Conservation (phyloP, 2,329 filamentous ascomycete species). For the Microsporum audouinii region DNA sequence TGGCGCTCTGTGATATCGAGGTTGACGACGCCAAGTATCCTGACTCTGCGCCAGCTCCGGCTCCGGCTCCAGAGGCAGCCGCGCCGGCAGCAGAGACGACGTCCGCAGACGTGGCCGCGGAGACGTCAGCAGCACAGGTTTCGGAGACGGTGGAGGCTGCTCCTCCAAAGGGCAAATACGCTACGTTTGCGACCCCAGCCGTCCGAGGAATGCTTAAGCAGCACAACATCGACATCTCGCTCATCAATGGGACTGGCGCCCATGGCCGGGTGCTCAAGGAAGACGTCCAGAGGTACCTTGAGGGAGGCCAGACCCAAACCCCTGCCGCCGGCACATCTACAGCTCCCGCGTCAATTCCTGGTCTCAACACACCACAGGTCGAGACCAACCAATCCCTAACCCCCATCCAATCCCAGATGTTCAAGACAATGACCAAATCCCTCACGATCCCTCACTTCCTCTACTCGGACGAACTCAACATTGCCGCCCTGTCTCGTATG, state of each 20-base stretch:
- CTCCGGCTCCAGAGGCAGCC: conserved; percentile 19
- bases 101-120: conserved; percentile 13
- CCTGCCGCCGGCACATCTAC: conserved; percentile 21
- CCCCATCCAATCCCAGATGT: conserved; percentile 81
- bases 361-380: conserved; percentile 35
- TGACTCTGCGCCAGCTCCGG: conserved; percentile 37
- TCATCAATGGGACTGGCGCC: conserved; percentile 74
- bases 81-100: conserved; percentile 9
- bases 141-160: conserved; percentile 8
- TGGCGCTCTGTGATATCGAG: conserved; percentile 84
- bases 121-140: conserved; percentile 16
- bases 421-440: conserved; percentile 91
- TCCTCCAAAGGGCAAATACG: conserved; percentile 46
- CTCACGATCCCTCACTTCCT: conserved; percentile 89
- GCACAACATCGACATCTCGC: conserved; percentile 61
- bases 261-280: conserved; percentile 88
- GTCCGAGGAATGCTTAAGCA: conserved; percentile 81
- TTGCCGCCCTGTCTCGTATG: conserved; percentile 60
- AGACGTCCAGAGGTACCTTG: conserved; percentile 65
- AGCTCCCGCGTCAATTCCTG: conserved; percentile 4
- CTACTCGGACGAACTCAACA: conserved; percentile 81
- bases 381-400: conserved; percentile 63
- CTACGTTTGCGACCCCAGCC: conserved; percentile 76
- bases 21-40: conserved; percentile 65
- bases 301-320: conserved; percentile 36